A percentile compares a stretch with the other conserved stretches of the same genome.
Evolutionary conservation across 2,329 filamentous ascomycete genomes (phyloP).

Genomic region (Epicoccum nigrum): DNA sequence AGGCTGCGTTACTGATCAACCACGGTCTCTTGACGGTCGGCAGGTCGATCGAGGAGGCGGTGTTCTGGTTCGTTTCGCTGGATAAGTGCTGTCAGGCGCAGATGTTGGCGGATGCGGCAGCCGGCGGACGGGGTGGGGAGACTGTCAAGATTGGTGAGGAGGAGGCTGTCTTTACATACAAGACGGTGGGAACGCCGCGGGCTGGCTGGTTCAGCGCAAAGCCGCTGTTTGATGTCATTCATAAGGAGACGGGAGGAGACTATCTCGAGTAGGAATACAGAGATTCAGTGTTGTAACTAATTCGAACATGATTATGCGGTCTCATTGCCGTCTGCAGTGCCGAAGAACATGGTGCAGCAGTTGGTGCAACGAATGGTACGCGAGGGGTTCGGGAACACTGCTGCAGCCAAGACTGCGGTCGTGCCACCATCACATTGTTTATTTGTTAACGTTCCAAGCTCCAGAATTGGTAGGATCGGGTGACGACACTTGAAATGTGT

Average conservation of each 20-base stretch:
- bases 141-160: conserved; percentile 72
- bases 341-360: neutral
- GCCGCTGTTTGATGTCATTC: conserved; percentile 73
- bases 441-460: conserved; percentile 1
- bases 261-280: conserved; percentile 55
- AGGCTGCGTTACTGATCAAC: conserved; percentile 61
- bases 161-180: conserved; percentile 71
- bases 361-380: neutral
- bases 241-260: conserved; percentile 64
- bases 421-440: conserved; percentile 3
- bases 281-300: neutral
- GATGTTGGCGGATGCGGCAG: conserved; percentile 61
- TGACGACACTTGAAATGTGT: neutral
- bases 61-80: conserved; percentile 61
- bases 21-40: conserved; percentile 61
- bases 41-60: conserved; percentile 56
- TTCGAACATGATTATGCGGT: neutral
- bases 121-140: conserved; percentile 65
- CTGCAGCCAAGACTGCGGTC: conserved; percentile 12
- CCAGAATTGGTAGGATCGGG: neutral
- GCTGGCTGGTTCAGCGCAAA: conserved; percentile 73
- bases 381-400: too few relatives aligned
- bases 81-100: conserved; percentile 62
- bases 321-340: neutral
- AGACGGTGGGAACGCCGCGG: conserved; percentile 64